phyloP scores from a whole-genome alignment of 257 asterid genomes.

The Solanum arcanum region DNA sequence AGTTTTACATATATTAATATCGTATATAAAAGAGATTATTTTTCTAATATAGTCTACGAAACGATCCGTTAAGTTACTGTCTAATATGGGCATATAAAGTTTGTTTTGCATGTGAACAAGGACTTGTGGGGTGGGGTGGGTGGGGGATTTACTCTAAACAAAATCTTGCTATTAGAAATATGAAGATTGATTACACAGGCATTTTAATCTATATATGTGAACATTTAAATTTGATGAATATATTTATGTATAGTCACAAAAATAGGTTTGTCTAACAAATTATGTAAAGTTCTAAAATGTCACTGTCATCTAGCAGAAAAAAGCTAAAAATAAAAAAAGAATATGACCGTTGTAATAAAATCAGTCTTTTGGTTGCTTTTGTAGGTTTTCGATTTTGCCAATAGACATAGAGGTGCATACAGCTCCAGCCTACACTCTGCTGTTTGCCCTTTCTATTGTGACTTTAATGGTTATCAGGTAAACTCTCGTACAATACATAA shows the following conservation, averaged over 20 bases:
- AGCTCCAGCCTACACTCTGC: constrained; percentile 60
- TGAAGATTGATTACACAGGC: background rate
- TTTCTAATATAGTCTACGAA: background rate
- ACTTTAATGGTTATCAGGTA: constrained; percentile 80
- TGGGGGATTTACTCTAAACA: background rate
- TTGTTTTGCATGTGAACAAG: background rate
- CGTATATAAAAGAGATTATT: too few relatives aligned
- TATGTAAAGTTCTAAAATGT: background rate
- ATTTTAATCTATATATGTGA: background rate
- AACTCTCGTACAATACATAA: background rate
- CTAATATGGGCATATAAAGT: background rate
- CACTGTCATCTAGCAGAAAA: background rate
- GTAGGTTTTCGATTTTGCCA: constrained; percentile 85
- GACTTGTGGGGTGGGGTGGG: background rate
- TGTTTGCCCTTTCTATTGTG: constrained; percentile 91
- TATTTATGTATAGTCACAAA: background rate
- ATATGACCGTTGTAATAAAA: constrained; percentile 10
- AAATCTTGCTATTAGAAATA: background rate
- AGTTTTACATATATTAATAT: background rate
- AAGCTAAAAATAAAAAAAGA: background rate
- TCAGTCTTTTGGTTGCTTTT: background rate
- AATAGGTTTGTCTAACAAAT: background rate
- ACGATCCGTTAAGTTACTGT: background rate
- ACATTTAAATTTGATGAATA: background rate
- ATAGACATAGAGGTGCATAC: constrained; percentile 81